phyloP scores from a whole-genome alignment of 78 protist species.

The slime mould (Dictyostelium discoideum) region DNA sequence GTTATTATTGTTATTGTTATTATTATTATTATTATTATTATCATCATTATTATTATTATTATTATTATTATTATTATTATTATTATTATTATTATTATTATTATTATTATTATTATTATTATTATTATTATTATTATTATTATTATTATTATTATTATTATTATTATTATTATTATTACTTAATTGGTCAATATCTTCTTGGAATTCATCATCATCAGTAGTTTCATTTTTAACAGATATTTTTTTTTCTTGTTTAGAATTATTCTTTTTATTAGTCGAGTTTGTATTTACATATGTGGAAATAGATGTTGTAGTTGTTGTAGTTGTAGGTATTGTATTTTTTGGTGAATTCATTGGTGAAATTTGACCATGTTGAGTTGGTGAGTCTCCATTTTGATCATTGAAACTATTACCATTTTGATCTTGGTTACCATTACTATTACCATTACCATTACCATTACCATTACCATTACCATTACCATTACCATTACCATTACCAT shows the following conservation, averaged over 20 bases:
- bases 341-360: not conserved
- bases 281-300: not conserved
- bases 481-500: no score
- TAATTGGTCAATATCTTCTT: not conserved
- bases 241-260: not conserved
- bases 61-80: no score
- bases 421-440: not conserved
- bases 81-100: no score
- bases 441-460: no score
- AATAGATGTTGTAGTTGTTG: not conserved
- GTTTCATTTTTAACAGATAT: not conserved
- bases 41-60: no score
- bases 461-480: no score
- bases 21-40: no score
- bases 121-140: not conserved
- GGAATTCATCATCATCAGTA: not conserved
- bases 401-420: not conserved
- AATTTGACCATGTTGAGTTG: not conserved
- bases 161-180: conserved; percentile 3
- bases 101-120: no score
- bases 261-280: not conserved
- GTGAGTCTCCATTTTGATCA: not conserved
- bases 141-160: not conserved
- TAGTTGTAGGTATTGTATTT: not conserved
- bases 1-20: not conserved